These are phyloP conservation scores for Aspergillus eucalypticola DNA, from an alignment of 2,329 filamentous ascomycete species.

Conservation along the genomic window DNA sequence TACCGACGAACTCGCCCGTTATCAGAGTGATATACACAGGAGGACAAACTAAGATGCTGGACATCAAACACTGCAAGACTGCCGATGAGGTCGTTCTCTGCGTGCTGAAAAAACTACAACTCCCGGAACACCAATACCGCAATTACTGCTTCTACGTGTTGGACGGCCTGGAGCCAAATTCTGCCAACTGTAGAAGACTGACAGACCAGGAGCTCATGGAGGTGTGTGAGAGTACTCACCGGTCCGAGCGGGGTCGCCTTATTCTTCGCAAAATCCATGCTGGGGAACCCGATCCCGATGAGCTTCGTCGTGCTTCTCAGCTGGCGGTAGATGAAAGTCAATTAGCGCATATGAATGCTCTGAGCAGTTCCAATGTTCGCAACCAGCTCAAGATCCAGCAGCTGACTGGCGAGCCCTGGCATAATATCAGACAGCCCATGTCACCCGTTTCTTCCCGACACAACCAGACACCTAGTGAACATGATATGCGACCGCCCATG, in stretches of 20 bases:
- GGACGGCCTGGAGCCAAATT: constrained; percentile 79
- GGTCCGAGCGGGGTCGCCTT: constrained; percentile 83
- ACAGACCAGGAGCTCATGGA: constrained; percentile 86
- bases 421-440: constrained; percentile 80
- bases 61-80: constrained; percentile 86
- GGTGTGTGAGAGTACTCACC: constrained; percentile 81
- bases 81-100: constrained; percentile 91
- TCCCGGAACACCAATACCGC: constrained; percentile 86
- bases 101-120: constrained; percentile 81
- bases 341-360: constrained; percentile 65
- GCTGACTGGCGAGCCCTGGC: constrained; percentile 82
- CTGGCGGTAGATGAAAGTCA: constrained; percentile 87
- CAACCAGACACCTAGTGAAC: constrained; percentile 28
- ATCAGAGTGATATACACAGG: constrained; percentile 92
- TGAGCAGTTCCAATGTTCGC: constrained; percentile 66
- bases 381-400: constrained; percentile 88
- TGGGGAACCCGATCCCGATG: constrained; percentile 82
- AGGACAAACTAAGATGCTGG: constrained; percentile 89
- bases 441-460: constrained; percentile 63
- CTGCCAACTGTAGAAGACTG: constrained; percentile 75
- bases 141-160: constrained; percentile 98
- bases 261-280: constrained; percentile 92
- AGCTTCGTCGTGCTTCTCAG: constrained; percentile 81
- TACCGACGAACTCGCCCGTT: constrained; percentile 82
- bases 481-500: constrained; percentile 27